Conservation (phyloP, 2,329 filamentous ascomycete species). For the Aspergillus sp. region DNA sequence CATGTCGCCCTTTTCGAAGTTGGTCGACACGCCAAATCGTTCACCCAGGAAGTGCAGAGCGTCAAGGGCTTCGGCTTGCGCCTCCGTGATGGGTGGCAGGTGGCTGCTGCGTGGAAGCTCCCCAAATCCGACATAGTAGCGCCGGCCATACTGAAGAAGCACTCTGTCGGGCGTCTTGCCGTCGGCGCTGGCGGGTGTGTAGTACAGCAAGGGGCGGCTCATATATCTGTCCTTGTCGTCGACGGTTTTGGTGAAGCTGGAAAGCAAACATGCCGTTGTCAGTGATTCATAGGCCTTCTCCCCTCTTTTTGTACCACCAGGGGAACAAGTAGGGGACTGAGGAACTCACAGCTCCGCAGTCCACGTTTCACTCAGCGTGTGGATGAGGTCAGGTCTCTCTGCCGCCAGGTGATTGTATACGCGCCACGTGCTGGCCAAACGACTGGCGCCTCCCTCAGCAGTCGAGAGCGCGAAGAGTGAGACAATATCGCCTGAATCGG, state of each 20-base stretch:
- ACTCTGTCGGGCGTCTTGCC: constrained; percentile 43
- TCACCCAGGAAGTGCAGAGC: constrained; percentile 51
- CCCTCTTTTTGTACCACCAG: no score
- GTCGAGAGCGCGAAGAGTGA: constrained; percentile 50
- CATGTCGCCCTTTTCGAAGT: constrained; percentile 50
- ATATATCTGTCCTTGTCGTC: constrained; percentile 42
- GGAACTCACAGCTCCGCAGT: no score
- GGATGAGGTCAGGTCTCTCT: constrained; percentile 54
- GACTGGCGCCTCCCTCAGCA: constrained; percentile 51
- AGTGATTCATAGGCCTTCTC: no score
- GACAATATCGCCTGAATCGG: constrained; percentile 57
- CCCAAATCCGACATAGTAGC: constrained; percentile 55
- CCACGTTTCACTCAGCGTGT: constrained; percentile 52
- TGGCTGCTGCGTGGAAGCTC: constrained; percentile 41
- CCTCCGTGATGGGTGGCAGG: constrained; percentile 44
- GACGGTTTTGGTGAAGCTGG: no score
- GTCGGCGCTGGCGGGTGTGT: no score
- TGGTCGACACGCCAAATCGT: constrained; percentile 41
- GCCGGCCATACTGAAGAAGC: constrained; percentile 60
- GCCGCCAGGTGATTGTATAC: constrained; percentile 57
- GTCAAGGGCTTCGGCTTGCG: constrained; percentile 54
- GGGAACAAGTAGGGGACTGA: no score
- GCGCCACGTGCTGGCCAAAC: constrained; percentile 53
- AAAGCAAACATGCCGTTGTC: no score
- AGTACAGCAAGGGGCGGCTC: constrained; percentile 35